Evolutionary conservation across 345 rosid genomes (phyloP), one percentile per base, ranked within the genome.

Genomic region (Raphanus sativus): DNA sequence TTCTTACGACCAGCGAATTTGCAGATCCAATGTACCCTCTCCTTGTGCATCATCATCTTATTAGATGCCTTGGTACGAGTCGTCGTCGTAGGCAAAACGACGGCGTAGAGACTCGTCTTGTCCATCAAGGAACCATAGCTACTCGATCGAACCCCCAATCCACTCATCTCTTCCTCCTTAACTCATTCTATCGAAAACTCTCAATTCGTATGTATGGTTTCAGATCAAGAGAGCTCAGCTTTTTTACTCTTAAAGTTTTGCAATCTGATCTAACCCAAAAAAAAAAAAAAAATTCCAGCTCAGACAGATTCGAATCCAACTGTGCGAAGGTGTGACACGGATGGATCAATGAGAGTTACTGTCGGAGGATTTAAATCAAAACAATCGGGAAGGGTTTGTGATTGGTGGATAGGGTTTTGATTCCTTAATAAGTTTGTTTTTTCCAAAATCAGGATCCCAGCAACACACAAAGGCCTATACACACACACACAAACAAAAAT

Each of bases 1-100:
- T 90, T 93, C 86, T 88, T 96, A 56, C 97, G 91, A 45, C 98
- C 98, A 12, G 90, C 96, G 81, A 90, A 85, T 81, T 96, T 96
- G 79, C 82, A 86, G 96, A 96, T 90, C 97, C 96, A 91, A 80
- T 80, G 90, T 74, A 86, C 99, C 72, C 87, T 92, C 63, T 93
- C 97, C 85, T 90, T 96, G 52, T 86, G 82, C 40, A 34, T 34
- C 40, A 28, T 28, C 96, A 91, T 85, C 89, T 95, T 95, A 11
- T 93, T 93, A 11, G 82, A 82, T 60, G 93, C 85, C 81, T 93
- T 96, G 29, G 68, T 77, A 50, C 96, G 88, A 40, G 75, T 76
- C 45, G 87, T 52, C 25, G 80, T 85, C 45, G 34, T 65, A 5
- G 88, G 95, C 62, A 82, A 83, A 74, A 80, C 84, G 74, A 79